Percentiles rank a stretch among this genome's conserved stretches.
Conservation (phyloP, 306 rosid species). For the Rosa persica region DNA sequence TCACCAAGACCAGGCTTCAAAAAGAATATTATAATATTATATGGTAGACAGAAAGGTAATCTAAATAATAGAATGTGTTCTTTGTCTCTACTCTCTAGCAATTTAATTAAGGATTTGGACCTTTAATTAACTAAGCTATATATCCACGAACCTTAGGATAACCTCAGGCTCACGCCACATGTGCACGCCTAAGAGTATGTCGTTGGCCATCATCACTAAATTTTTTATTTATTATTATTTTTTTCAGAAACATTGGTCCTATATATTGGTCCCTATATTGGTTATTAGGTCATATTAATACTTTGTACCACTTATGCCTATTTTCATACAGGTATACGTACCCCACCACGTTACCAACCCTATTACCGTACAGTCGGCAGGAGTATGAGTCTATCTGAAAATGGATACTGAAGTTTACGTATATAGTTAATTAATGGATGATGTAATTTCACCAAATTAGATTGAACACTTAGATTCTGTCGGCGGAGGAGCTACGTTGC, state of each 20-base stretch:
- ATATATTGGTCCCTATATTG: background rate
- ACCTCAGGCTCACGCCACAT: conserved; percentile 51
- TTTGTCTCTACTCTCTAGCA: conserved; percentile 24
- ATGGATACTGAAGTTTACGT: conserved; percentile 11
- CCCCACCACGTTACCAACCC: conserved; percentile 17
- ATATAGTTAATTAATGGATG: background rate
- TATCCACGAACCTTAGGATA: conserved; percentile 40
- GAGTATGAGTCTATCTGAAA: conserved; percentile 18
- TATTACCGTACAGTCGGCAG: conserved; percentile 25
- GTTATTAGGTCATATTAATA: background rate
- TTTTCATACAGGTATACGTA: conserved; percentile 5
- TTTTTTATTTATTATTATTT: background rate
- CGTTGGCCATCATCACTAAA: conserved; percentile 29
- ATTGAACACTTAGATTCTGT: background rate
- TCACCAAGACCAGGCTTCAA: conserved; percentile 35
- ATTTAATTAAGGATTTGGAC: background rate
- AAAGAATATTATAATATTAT: conserved; percentile 28
- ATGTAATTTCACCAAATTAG: conserved; percentile 9
- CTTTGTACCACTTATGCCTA: background rate
- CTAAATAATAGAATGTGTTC: conserved; percentile 48
- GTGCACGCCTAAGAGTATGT: conserved; percentile 31
- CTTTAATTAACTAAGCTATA: conserved; percentile 3
- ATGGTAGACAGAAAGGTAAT: conserved; percentile 49
- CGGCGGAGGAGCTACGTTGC: background rate
- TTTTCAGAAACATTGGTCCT: background rate